These are phyloP conservation scores for Teunomyces pallodes DNA, from an alignment of 805 yeast species.

Conservation along the genomic window DNA sequence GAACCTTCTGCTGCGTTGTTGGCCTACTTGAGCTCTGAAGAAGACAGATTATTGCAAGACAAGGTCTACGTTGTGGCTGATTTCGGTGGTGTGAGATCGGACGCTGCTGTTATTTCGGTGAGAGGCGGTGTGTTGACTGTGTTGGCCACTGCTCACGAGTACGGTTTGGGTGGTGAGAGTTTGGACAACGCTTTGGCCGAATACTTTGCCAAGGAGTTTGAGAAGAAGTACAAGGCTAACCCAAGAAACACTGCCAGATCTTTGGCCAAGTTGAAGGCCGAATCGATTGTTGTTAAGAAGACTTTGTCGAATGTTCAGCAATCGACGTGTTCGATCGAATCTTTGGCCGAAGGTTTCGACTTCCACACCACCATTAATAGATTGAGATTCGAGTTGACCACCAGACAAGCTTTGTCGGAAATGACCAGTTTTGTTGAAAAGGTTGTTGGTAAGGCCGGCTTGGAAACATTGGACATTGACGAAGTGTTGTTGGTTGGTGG, in stretches of 20 bases:
- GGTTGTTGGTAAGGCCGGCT: conserved; percentile 75
- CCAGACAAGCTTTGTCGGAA: conserved; percentile 71
- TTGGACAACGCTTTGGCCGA: conserved; percentile 79
- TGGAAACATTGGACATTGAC: conserved; percentile 82
- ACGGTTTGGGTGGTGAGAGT: conserved; percentile 81
- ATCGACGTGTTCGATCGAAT: conserved; percentile 90
- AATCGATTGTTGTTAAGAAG: conserved; percentile 80
- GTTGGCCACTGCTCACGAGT: conserved; percentile 80
- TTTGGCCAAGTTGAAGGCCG: conserved; percentile 81
- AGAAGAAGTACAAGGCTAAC: conserved; percentile 79
- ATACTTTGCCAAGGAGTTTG: conserved; percentile 88
- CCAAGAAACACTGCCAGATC: conserved; percentile 83
- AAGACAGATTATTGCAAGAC: conserved; percentile 53
- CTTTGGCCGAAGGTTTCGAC: conserved; percentile 91
- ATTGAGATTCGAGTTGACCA: conserved; percentile 85
- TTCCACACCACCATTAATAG: conserved; percentile 92
- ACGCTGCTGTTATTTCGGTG: conserved; percentile 88
- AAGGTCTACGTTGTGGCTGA: conserved; percentile 89
- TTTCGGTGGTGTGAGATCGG: conserved; percentile 94
- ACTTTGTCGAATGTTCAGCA: conserved; percentile 87
- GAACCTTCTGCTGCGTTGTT: conserved; percentile 92
- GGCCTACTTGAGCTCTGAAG: conserved; percentile 60
- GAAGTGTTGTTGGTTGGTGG: conserved; percentile 95
- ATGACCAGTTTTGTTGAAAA: conserved; percentile 74
- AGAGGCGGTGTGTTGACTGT: conserved; percentile 93